Evolutionary conservation across 208 protist genomes (phyloP), one percentile per base, ranked within the genome.

Genomic region (Leishmania guyanensis): DNA sequence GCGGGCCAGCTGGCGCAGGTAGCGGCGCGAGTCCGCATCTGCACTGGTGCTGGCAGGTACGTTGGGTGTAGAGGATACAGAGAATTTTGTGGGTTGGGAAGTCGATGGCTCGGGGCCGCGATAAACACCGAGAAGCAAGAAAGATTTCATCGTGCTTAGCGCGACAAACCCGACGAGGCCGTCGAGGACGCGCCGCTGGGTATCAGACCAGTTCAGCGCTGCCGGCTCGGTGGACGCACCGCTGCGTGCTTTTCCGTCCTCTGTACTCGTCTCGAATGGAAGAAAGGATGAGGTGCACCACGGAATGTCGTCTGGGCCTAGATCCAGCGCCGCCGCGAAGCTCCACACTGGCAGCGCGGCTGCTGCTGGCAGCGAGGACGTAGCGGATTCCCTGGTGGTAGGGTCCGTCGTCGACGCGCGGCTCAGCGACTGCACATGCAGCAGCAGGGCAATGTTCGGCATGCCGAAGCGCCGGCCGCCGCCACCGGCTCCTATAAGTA

Each of bases 391-490:
- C 17, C 6, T 33, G 17, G 68, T 16, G 68, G 43, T 51, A 10
- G 43, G 68, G 33, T 20, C 16, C 8, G 68, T 9, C 39, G 0
- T 72, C 68, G 68, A 50, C 9, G 46, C 43, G 46, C 39, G 72
- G 29, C 62, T 43, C 20, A 86, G 75, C 1, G 82, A 85, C 51
- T 83, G 70, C 16, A 96, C 82, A 8, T 65, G 48, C 58, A 97
- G 79, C 75, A 97, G 77, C 29, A 90, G 77, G 3, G 96, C 82
- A 16, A 95, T 74, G 71, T 97, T 97, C 3, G 86, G 88, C 94
- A 97, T 97, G 62, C 94, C 94, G 79, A 96, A 97, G 17, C 91
- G 90, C 26, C 83, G 82, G 3, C 94, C 93, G 8, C 94, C 94
- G 0, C 93, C 94, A 26, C 94, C 94, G 5, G 93, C 94, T 3